A percentile compares a stretch with the other conserved stretches of the same genome.
Evolutionary conservation across 78 protist species (phyloP).

Genomic region (Chrysochromulina parva): DNA sequence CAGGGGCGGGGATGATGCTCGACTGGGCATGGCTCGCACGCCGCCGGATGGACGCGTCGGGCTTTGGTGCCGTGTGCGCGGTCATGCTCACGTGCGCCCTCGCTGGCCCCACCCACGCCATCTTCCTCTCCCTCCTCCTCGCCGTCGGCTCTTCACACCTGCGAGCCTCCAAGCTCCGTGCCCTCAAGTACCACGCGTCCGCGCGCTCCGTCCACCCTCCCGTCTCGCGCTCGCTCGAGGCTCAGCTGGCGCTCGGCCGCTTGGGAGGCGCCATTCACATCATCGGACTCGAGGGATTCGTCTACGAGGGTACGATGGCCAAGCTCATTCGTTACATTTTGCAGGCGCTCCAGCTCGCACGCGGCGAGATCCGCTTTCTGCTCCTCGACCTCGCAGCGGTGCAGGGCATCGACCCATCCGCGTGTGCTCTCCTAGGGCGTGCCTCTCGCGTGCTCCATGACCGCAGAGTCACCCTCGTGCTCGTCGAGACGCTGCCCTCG

Average conservation of each 20-base stretch:
- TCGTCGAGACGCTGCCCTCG: not conserved
- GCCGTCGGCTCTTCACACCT: too few species aligned
- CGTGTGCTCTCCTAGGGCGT: not conserved
- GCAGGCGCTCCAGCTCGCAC: not conserved
- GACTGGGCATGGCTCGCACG: not conserved
- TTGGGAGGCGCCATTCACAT: too few species aligned
- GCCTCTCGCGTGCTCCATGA: not conserved
- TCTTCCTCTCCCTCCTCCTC: too few species aligned
- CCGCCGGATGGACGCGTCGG: too few species aligned
- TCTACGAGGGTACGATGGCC: not conserved
- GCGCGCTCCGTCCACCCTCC: too few species aligned
- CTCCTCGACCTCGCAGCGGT: not conserved
- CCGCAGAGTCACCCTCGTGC: not conserved
- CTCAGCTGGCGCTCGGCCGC: too few species aligned
- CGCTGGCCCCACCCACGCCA: too few species aligned
- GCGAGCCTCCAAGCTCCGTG: too few species aligned
- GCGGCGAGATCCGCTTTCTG: not conserved
- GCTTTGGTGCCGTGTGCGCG: too few species aligned
- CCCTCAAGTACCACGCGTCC: too few species aligned
- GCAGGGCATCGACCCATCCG: not conserved
- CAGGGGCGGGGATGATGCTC: not conserved
- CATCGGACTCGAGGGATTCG: not conserved
- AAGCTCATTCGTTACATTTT: not conserved
- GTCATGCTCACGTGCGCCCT: too few species aligned
- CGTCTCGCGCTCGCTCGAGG: too few species aligned